Percentiles rank a stretch among this genome's conserved stretches.
Conservation (phyloP, 331 rosid genomes). For the Erythrophleum ivorense region DNA sequence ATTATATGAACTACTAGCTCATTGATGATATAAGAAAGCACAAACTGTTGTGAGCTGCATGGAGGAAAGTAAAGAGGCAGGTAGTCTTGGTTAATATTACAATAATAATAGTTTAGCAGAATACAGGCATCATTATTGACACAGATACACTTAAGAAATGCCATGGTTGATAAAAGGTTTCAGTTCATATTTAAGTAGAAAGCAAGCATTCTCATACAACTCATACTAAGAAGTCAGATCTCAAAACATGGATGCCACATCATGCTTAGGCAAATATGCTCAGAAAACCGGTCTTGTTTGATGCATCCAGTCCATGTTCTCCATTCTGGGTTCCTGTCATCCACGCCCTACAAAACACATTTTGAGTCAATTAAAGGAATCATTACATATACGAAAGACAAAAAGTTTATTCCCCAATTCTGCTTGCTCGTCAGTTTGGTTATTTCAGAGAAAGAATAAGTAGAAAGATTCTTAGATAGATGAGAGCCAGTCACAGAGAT, state of each 20-base stretch:
- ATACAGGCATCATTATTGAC: conserved; percentile 37
- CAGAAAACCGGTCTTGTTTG: conserved; percentile 84
- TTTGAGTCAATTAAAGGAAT: background rate
- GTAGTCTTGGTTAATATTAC: conserved; percentile 37
- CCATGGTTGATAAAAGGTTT: conserved; percentile 20
- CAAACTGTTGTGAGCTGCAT: too few species aligned
- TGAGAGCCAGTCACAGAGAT: too few species aligned
- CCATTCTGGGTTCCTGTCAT: conserved; percentile 62
- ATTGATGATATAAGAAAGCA: background rate
- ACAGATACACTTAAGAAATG: conserved; percentile 40
- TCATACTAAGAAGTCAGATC: conserved; percentile 1
- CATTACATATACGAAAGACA: background rate
- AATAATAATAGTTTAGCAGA: conserved; percentile 42
- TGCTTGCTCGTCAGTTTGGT: background rate
- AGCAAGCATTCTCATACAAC: conserved; percentile 30
- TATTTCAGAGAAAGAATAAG: too few species aligned
- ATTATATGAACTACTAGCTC: background rate
- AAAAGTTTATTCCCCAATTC: background rate
- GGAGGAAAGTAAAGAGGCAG: conserved; percentile 18
- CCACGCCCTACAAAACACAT: conserved; percentile 58
- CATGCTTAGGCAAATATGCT: conserved; percentile 76
- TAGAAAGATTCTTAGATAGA: too few species aligned
- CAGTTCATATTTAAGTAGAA: conserved; percentile 20
- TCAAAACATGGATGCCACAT: conserved; percentile 12
- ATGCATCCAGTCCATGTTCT: conserved; percentile 73